These are phyloP conservation scores for Phytophthora niederhauseri DNA, from an alignment of 352 stramenopile species.

Conservation along the genomic window DNA sequence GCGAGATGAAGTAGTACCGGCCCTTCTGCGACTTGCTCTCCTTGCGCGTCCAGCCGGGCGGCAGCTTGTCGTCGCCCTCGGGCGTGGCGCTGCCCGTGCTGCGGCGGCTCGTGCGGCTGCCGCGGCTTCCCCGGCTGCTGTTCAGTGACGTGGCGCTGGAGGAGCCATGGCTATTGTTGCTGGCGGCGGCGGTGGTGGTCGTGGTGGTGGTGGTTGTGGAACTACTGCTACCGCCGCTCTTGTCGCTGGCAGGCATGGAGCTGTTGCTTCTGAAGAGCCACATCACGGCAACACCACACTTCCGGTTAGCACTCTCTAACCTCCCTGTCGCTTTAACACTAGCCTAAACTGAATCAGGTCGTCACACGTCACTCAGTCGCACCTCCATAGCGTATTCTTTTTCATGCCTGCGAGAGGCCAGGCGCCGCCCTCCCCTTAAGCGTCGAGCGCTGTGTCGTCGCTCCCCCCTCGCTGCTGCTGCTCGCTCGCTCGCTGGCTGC, in stretches of 20 bases:
- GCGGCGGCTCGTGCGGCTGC: slow-evolving; percentile 30
- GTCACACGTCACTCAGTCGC: neutral
- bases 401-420: slow-evolving; percentile 30
- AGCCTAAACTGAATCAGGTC: slow-evolving; percentile 2
- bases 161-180: slow-evolving; percentile 2
- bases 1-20: slow-evolving; percentile 87
- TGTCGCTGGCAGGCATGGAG: slow-evolving; percentile 17
- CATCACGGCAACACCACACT: neutral
- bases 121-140: slow-evolving; percentile 27
- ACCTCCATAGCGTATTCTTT: slow-evolving; percentile 44
- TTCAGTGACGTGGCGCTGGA: slow-evolving; percentile 19
- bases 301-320: slow-evolving; percentile 4
- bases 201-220: slow-evolving; percentile 6
- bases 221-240: slow-evolving; percentile 8
- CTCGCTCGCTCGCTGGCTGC: slow-evolving; percentile 6
- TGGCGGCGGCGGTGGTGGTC: slow-evolving; percentile 6
- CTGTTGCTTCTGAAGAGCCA: slow-evolving; percentile 23
- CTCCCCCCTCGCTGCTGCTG: neutral
- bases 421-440: neutral
- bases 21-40: slow-evolving; percentile 90
- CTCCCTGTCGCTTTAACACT: slow-evolving; percentile 14
- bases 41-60: slow-evolving; percentile 79
- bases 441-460: slow-evolving; percentile 12
- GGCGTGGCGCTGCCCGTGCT: slow-evolving; percentile 30
- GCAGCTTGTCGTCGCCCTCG: slow-evolving; percentile 49